Conservation (phyloP, 306 rosid genomes). For the Ormosia emarginata region DNA sequence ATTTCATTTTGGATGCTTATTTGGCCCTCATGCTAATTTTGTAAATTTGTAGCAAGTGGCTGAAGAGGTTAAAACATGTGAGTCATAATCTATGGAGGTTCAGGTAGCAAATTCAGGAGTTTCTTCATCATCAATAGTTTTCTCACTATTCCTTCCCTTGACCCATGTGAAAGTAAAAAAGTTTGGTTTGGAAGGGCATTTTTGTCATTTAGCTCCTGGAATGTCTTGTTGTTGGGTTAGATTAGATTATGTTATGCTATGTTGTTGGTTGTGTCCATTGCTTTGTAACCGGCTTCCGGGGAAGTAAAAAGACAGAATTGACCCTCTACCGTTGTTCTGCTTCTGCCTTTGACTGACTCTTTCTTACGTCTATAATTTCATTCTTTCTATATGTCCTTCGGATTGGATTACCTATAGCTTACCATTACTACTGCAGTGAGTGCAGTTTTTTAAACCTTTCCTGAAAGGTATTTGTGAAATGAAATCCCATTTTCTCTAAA, state of each 20-base stretch:
- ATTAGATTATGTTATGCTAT: neutral
- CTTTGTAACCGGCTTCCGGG: slow-evolving; percentile 20
- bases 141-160: neutral
- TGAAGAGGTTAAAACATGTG: neutral
- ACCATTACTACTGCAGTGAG: neutral
- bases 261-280: slow-evolving; percentile 7
- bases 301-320: slow-evolving; percentile 41
- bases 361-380: neutral
- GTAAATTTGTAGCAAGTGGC: neutral
- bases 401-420: slow-evolving; percentile 16
- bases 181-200: slow-evolving; percentile 37
- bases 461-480: slow-evolving; percentile 1
- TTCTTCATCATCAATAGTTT: neutral
- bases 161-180: slow-evolving; percentile 8
- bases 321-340: slow-evolving; percentile 24
- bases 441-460: slow-evolving; percentile 1
- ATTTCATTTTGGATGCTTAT: neutral
- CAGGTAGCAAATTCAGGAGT: slow-evolving; percentile 23
- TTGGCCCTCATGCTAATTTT: neutral
- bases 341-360: neutral
- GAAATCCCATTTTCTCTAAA: neutral
- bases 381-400: neutral
- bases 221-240: slow-evolving; percentile 16
- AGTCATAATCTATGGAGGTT: slow-evolving; percentile 17
- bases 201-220: slow-evolving; percentile 37